Evolutionary conservation across 228 moss, liverwort and hornwort species (phyloP).

Genomic region (Sphagnum fallax): DNA sequence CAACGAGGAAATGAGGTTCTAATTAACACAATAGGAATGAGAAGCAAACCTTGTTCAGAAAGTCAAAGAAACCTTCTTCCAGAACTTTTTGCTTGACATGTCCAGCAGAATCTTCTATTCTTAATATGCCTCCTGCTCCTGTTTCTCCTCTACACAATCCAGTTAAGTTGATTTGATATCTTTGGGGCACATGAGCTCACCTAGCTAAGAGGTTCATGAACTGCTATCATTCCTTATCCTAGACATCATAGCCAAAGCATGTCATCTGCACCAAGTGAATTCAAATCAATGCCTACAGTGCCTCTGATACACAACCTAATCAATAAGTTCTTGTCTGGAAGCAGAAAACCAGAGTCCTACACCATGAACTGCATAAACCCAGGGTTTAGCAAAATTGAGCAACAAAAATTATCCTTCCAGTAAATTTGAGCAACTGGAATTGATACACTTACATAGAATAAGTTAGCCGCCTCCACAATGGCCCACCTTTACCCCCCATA

Average conservation of each 20-base stretch:
- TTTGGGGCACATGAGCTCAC: too few species aligned
- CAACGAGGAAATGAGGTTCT: too few species aligned
- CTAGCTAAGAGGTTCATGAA: too few species aligned
- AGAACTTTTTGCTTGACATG: constrained; percentile 48
- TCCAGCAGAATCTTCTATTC: constrained; percentile 70
- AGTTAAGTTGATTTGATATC: not conserved
- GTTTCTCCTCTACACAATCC: constrained; percentile 27
- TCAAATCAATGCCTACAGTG: too few species aligned
- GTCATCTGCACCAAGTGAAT: too few species aligned
- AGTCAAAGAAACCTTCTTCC: constrained; percentile 73
- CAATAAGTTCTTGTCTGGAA: too few species aligned
- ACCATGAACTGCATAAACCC: too few species aligned
- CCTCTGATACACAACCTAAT: too few species aligned
- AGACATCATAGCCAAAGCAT: not conserved
- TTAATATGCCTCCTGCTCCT: constrained; percentile 61
- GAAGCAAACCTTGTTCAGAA: constrained; percentile 60
- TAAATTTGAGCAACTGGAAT: too few species aligned
- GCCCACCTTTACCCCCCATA: constrained; percentile 98
- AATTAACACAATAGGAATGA: not conserved
- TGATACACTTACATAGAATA: constrained; percentile 51
- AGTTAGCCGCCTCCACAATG: constrained; percentile 77
- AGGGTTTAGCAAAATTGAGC: too few species aligned
- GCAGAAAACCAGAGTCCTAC: too few species aligned
- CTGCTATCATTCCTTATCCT: not conserved
- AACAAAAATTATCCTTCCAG: too few species aligned